Evolutionary conservation across 768 basidiomycete genomes (phyloP).

Genomic region (Cystobasidium tubakii): DNA sequence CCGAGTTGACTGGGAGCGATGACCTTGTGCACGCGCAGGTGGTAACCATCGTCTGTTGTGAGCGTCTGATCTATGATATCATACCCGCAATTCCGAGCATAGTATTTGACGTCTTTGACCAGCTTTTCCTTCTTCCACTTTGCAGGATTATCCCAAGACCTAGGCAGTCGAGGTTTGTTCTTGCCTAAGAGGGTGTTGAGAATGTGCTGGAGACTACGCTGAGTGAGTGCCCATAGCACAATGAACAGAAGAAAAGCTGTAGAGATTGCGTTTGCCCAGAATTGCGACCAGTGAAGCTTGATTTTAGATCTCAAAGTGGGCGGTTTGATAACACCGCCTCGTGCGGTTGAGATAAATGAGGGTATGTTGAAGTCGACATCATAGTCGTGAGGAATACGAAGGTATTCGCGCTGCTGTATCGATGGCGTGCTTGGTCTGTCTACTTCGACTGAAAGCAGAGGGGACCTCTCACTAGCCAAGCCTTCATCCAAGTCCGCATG

Average conservation of each 20-base stretch:
- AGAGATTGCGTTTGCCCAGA: constrained; percentile 50
- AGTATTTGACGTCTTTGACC: constrained; percentile 53
- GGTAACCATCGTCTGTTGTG: constrained; percentile 55
- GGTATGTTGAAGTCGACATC: constrained; percentile 20
- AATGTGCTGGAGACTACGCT: constrained; percentile 39
- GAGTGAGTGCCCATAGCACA: constrained; percentile 52
- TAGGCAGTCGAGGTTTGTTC: constrained; percentile 44
- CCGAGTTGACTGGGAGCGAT: constrained; percentile 36
- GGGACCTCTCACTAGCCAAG: constrained; percentile 20
- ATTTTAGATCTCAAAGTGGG: constrained; percentile 39
- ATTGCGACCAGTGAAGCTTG: constrained; percentile 49
- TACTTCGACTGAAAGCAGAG: constrained; percentile 34
- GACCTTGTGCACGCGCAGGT: constrained; percentile 50
- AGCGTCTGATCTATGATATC: constrained; percentile 53
- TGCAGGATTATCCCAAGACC: constrained; percentile 51
- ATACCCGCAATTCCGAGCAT: constrained; percentile 53
- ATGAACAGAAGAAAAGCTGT: constrained; percentile 52
- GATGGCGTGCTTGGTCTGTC: constrained; percentile 34
- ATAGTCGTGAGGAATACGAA: constrained; percentile 31
- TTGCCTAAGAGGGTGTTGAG: constrained; percentile 43
- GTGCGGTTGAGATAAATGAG: constrained; percentile 39
- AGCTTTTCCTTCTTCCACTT: constrained; percentile 51
- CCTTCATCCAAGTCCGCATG: not conserved
- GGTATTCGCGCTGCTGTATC: constrained; percentile 17
- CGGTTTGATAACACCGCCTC: constrained; percentile 38